Conservation (phyloP, 208 protist species). For the Polymyxa betae region DNA sequence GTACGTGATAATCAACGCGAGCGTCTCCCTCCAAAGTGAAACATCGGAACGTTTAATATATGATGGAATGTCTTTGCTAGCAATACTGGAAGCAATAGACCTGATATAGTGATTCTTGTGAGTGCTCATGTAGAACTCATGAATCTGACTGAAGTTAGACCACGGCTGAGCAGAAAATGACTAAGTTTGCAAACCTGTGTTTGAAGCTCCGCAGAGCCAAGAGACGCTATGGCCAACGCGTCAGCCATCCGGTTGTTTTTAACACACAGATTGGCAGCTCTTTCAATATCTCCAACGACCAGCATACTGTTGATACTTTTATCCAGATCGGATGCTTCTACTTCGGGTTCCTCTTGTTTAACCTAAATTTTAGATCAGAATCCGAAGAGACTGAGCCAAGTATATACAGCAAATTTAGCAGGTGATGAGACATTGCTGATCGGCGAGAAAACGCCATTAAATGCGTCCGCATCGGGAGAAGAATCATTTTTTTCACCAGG, state of each 20-base stretch:
- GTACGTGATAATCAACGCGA: constrained; percentile 28
- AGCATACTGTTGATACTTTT: constrained; percentile 3
- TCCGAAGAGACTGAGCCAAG: too few relatives aligned
- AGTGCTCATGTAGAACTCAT: background rate
- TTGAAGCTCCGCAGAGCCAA: background rate
- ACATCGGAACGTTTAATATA: background rate
- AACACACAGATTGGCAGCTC: background rate
- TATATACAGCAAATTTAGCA: too few relatives aligned
- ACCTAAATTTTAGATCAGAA: too few relatives aligned
- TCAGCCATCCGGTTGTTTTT: constrained; percentile 31
- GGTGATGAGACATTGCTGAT: background rate
- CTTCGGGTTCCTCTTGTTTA: background rate
- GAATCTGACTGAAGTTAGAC: background rate
- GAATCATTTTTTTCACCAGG: background rate
- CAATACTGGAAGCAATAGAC: constrained; percentile 13
- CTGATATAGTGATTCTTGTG: constrained; percentile 24
- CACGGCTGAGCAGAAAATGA: background rate
- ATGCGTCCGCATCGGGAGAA: background rate
- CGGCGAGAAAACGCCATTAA: background rate
- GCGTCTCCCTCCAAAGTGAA: background rate
- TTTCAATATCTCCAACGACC: background rate
- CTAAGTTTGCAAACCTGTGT: background rate
- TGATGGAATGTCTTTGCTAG: background rate
- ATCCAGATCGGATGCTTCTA: background rate
- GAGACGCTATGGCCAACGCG: background rate